These are phyloP conservation scores for Chlamydomonas eustigma DNA, from an alignment of 139 green algal genomes.

Conservation along the genomic window DNA sequence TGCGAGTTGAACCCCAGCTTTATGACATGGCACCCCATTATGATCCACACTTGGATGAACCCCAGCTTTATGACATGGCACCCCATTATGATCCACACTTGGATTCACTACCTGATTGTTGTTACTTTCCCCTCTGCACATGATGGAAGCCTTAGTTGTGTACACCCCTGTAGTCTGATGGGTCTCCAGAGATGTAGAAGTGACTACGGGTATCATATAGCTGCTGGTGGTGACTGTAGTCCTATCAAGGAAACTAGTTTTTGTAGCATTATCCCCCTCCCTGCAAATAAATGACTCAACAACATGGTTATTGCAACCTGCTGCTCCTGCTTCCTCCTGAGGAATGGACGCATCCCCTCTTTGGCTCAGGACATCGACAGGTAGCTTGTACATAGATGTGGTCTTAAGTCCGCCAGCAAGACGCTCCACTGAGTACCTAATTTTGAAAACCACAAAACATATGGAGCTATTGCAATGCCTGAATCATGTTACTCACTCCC, in stretches of 20 bases:
- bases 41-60: neutral
- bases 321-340: too few relatives aligned
- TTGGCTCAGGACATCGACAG: neutral
- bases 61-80: conserved; percentile 6
- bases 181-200: neutral
- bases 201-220: too few relatives aligned
- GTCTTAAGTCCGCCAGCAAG: conserved; percentile 23
- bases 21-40: conserved; percentile 8
- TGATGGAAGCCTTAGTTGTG: neutral
- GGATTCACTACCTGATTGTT: neutral
- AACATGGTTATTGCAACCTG: too few relatives aligned
- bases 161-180: neutral
- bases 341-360: neutral
- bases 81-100: neutral
- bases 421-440: conserved; percentile 25
- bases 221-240: too few relatives aligned
- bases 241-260: too few relatives aligned
- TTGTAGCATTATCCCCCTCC: too few relatives aligned
- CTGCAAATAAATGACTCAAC: too few relatives aligned
- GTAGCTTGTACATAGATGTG: conserved; percentile 24
- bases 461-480: neutral
- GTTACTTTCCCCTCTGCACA: neutral
- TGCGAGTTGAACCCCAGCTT: conserved; percentile 26
- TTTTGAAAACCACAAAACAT: neutral
- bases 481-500: neutral